Percentiles rank a stretch among this genome's conserved stretches.
phyloP scores from a whole-genome alignment of 208 protist species.

The Acanthamoeba lenticulata region DNA sequence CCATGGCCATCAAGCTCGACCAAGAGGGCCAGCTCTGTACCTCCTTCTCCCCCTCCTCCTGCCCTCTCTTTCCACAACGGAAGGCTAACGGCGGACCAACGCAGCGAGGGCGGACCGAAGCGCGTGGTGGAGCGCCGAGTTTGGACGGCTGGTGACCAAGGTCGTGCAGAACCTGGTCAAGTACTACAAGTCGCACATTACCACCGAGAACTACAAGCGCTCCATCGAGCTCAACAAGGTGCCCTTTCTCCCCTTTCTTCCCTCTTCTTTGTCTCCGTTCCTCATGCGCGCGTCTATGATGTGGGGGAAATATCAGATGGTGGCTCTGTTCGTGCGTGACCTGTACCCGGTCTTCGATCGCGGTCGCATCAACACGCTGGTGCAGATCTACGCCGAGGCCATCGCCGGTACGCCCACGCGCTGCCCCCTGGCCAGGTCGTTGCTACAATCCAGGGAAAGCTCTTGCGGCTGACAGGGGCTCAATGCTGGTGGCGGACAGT shows the following conservation, averaged over 20 bases:
- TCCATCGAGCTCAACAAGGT: conserved; percentile 70
- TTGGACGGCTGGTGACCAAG: conserved; percentile 55
- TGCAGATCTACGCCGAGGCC: conserved; percentile 21
- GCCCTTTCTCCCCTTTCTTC: neutral
- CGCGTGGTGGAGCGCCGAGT: conserved; percentile 47
- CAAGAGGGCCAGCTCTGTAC: conserved; percentile 34
- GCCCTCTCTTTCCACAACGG: no score
- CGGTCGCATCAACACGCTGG: conserved; percentile 61
- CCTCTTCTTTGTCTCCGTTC: neutral
- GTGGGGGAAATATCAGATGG: neutral
- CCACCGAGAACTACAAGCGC: conserved; percentile 47
- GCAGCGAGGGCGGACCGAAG: conserved; percentile 41
- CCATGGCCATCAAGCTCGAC: conserved; percentile 72
- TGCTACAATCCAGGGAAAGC: no score
- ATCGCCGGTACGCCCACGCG: conserved; percentile 33
- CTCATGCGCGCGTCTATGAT: neutral
- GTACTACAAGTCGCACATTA: conserved; percentile 67
- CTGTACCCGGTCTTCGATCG: conserved; percentile 59
- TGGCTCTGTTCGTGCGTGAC: conserved; percentile 57
- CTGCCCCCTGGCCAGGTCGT: no score
- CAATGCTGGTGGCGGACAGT: neutral
- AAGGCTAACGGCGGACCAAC: no score
- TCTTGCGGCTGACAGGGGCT: neutral
- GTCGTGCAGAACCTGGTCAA: conserved; percentile 55
- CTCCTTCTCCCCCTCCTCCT: neutral